Evolutionary conservation across 2,329 filamentous ascomycete species (phyloP), one percentile per base, ranked within the genome.

Genomic region (Metarhizium anisopliae): DNA sequence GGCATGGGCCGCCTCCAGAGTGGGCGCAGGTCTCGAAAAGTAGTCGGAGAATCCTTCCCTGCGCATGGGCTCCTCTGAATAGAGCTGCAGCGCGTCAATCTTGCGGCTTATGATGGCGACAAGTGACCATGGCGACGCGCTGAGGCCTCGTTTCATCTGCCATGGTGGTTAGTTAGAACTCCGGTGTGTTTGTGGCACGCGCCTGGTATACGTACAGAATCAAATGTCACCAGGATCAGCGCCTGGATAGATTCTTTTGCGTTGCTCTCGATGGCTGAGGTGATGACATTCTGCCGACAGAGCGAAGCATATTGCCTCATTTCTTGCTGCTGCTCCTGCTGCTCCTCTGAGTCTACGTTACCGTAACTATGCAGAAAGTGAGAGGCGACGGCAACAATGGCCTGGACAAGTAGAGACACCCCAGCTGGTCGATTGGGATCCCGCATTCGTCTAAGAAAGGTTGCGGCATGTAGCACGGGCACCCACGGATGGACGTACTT

Each of bases 221-320:
- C 57, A 36, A 59, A 59, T 1, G 57, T 32, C 13, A 57, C 43
- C 13, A 59, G 40, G 2, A 59, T 40, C 1, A 59, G 29, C 7
- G 57, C 57, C 29, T 59, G 57, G 13, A 59, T 50, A n/a, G 55
- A 36, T 42, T 59, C 57, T 30, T 53, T 55, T 16, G 57, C 51
- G 35, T 47, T 53, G 50, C 50, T 51, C 47, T 59, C 57, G 29
- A 55, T 55, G 2, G 52, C 55, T 1, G 50, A 29, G 3, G 45
- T 38, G 4, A 57, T 47, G 20, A 59, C 50, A n/a, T 36, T 35
- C 20, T 51, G 49, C n/a, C 49, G 49, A 4, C 25, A 25, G 25
- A 25, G 25, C 25, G 25, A 25, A 25, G 25, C 25, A 25, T 25
- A 25, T 25, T 25, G 25, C 3, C 25, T 25, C 25, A 3, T 3